phyloP scores from a whole-genome alignment of 2,329 filamentous ascomycete genomes.

The Cercospora sp. region DNA sequence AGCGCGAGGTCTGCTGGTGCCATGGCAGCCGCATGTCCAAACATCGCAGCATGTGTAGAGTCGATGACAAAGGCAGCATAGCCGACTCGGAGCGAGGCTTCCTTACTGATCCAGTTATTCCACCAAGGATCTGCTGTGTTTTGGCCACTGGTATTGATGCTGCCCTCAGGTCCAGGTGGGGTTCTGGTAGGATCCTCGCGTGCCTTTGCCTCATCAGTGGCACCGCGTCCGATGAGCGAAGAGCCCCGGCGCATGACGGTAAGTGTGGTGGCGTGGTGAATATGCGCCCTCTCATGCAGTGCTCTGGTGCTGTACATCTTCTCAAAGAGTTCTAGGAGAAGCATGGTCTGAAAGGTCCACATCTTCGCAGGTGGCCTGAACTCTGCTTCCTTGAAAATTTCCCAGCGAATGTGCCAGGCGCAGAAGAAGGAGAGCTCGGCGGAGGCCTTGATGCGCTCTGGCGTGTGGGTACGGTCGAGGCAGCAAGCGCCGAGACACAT shows the following conservation, averaged over 20 bases:
- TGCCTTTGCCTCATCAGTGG: slow-evolving; percentile 82
- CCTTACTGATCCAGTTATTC: slow-evolving; percentile 93
- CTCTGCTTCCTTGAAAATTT: slow-evolving; percentile 87
- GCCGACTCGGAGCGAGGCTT: slow-evolving; percentile 83
- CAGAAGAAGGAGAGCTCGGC: slow-evolving; percentile 85
- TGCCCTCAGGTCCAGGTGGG: slow-evolving; percentile 50
- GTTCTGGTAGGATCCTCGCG: slow-evolving; percentile 56
- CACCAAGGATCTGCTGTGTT: slow-evolving; percentile 86
- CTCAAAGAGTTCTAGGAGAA: slow-evolving; percentile 90
- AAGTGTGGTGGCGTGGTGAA: slow-evolving; percentile 93
- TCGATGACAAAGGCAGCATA: slow-evolving; percentile 96
- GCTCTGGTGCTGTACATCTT: slow-evolving; percentile 96
- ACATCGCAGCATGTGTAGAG: slow-evolving; percentile 96
- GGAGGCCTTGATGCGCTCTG: slow-evolving; percentile 71
- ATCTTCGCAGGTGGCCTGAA: slow-evolving; percentile 90
- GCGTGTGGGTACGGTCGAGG: slow-evolving; percentile 77
- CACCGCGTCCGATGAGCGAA: slow-evolving; percentile 82
- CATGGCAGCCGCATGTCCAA: slow-evolving; percentile 96
- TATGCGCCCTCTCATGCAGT: slow-evolving; percentile 90
- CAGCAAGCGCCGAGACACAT: slow-evolving; percentile 92
- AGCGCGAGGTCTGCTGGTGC: slow-evolving; percentile 93
- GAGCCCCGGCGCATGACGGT: slow-evolving; percentile 93
- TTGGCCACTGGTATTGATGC: slow-evolving; percentile 46
- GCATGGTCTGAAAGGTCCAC: slow-evolving; percentile 90
- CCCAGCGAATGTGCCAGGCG: slow-evolving; percentile 91